Percentiles rank a stretch among this genome's conserved stretches.
Conservation (phyloP, 139 green algal genomes). For the Axilococcus clingmanii region DNA sequence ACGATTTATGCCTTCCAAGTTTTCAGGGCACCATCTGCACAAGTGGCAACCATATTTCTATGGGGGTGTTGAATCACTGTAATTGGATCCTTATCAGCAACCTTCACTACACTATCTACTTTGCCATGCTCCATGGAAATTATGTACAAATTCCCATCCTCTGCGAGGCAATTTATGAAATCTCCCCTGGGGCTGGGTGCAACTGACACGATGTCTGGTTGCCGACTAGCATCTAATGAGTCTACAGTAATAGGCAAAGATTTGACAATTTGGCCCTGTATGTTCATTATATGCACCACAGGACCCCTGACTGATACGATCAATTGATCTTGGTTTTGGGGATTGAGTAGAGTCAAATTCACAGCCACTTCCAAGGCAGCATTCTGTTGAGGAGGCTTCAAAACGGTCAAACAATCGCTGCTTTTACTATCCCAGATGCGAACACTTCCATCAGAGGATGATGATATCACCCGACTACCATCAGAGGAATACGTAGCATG, state of each 20-base stretch:
- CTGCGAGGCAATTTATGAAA: constrained; percentile 81
- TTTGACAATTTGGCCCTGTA: constrained; percentile 46
- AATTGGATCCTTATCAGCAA: constrained; percentile 77
- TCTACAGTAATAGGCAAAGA: constrained; percentile 26
- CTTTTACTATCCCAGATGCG: constrained; percentile 87
- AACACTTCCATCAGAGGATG: constrained; percentile 75
- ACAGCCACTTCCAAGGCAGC: constrained; percentile 49
- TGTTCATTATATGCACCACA: constrained; percentile 77
- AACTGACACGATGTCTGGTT: constrained; percentile 19
- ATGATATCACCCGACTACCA: constrained; percentile 61
- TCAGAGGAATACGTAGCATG: constrained; percentile 67
- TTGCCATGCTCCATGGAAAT: constrained; percentile 56
- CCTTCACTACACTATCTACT: constrained; percentile 79
- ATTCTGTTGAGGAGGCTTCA: constrained; percentile 13
- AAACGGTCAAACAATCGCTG: constrained; percentile 62
- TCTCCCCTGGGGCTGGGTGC: constrained; percentile 67
- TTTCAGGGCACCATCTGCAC: constrained; percentile 67
- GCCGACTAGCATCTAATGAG: constrained; percentile 8
- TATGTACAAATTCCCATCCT: constrained; percentile 76
- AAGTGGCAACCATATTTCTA: constrained; percentile 88
- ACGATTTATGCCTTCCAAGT: constrained; percentile 78
- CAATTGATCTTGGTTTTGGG: constrained; percentile 77
- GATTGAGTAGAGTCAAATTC: constrained; percentile 58
- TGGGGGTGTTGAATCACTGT: constrained; percentile 86
- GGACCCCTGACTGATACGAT: constrained; percentile 71